Conservation (phyloP, 2,329 filamentous ascomycete species). For the Pseudogymnoascus sp. region DNA sequence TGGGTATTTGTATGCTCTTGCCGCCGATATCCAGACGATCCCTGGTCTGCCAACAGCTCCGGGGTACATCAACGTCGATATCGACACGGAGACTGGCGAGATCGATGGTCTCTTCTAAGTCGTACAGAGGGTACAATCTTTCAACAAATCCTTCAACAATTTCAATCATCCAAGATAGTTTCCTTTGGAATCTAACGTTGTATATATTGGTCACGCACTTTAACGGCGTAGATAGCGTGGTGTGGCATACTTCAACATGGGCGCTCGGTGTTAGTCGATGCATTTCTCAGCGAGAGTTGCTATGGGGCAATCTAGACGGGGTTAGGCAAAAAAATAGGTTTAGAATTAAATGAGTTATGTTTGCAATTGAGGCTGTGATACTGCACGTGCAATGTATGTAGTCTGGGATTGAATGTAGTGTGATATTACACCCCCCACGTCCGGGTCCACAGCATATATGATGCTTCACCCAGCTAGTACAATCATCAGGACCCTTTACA, state of each 20-base stretch:
- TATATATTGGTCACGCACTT: slow-evolving; percentile 4
- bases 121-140: neutral
- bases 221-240: slow-evolving; percentile 8
- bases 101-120: slow-evolving; percentile 83
- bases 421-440: neutral
- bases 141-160: slow-evolving; percentile 8
- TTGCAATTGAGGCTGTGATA: no score
- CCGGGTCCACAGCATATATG: neutral
- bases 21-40: slow-evolving; percentile 97
- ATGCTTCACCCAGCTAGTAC: neutral
- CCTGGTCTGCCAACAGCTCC: slow-evolving; percentile 90
- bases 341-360: slow-evolving; percentile 1
- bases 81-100: slow-evolving; percentile 72
- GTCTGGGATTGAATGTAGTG: neutral
- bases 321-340: neutral
- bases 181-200: slow-evolving; percentile 5
- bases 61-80: slow-evolving; percentile 90
- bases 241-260: slow-evolving; percentile 8
- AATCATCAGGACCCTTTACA: neutral
- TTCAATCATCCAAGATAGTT: slow-evolving; percentile 3
- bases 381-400: no score
- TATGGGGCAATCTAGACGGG: neutral
- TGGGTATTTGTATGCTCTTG: slow-evolving; percentile 87
- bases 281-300: slow-evolving; percentile 6
- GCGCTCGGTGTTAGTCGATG: slow-evolving; percentile 2